Evolutionary conservation across 208 protist genomes (phyloP), one percentile per base, ranked within the genome.

Genomic region (Plasmodiophora brassicae): DNA sequence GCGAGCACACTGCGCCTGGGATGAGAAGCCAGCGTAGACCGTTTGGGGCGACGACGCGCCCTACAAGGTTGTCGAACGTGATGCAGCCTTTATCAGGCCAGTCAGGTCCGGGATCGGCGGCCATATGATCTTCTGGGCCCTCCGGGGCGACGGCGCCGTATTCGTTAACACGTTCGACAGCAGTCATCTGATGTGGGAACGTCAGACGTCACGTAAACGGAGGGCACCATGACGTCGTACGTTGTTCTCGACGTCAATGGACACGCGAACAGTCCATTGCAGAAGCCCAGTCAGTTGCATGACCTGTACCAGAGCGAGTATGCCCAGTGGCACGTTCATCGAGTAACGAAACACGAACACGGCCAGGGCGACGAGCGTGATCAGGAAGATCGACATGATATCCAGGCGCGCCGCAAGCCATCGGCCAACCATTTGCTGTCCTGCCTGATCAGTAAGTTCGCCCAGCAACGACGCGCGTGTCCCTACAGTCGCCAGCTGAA

Each of bases 151-250:
- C 50, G 28, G 28, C 28, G 5, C 28, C 43, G 28, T 71, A 86
- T 71, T 86, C 45, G 10, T 54, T 32, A 28, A 86, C 45, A 57
- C 84, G 84, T 57, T 86, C 84, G 20, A 86, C 50, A 38, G 84
- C 45, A 71, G 84, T 86, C 50, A 86, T 71, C 46, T 86, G 14
- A n/a, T 84, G 84, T 5, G 36, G 5, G 5, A 78, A 78, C 20
- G 5, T 32, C 5, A 32, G 65, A 38, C 32, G n/a, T 32, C 65
- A 78, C 5, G 20, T 32, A 5, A 32, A 32, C n/a, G 32, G 5
- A n/a, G n/a, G n/a, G n/a, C n/a, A 5, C 20, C 5, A 78, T 78
- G 41, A 8, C 5, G 10, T 44, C 20, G 32, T 36, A 78, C 65
- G 41, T 78, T 78, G n/a, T 78, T 78, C n/a, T 78, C 65, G 5